phyloP scores from a whole-genome alignment of 2,329 filamentous ascomycete species.

The Xylogone sp. region DNA sequence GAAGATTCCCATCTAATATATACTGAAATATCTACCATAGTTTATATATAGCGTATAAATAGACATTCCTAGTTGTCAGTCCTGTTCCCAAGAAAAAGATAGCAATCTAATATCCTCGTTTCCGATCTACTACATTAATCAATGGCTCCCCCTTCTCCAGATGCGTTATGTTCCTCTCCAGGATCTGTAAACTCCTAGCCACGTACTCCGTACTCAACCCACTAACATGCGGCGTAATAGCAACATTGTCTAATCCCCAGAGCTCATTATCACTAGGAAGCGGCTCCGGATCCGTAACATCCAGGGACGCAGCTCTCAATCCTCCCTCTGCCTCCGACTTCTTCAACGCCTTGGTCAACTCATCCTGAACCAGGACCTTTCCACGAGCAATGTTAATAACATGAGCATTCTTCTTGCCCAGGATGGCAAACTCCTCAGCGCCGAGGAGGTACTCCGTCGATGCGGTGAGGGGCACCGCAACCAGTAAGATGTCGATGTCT shows the following conservation, averaged over 20 bases:
- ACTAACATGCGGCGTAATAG: conserved; percentile 64
- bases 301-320: conserved; percentile 58
- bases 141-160: conserved; percentile 48
- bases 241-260: conserved; percentile 59
- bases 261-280: conserved; percentile 55
- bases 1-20: no score
- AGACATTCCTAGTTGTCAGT: no score
- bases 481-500: conserved; percentile 33
- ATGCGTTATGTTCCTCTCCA: conserved; percentile 52
- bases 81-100: no score
- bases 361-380: conserved; percentile 55
- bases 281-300: conserved; percentile 67
- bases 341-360: conserved; percentile 50
- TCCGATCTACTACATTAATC: conserved; percentile 58
- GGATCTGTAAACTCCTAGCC: conserved; percentile 52
- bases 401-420: conserved; percentile 41
- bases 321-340: conserved; percentile 33
- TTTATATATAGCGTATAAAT: no score
- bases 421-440: conserved; percentile 31
- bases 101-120: conserved; percentile 52
- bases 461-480: conserved; percentile 32
- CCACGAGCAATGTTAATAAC: conserved; percentile 64
- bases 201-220: conserved; percentile 50
- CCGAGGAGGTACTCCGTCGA: conserved; percentile 36
- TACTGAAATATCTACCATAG: no score